Percentiles rank a stretch among this genome's conserved stretches.
These are phyloP conservation scores for Tetrapisispora iriomotensis DNA, from an alignment of 805 yeast genomes.

Conservation along the genomic window DNA sequence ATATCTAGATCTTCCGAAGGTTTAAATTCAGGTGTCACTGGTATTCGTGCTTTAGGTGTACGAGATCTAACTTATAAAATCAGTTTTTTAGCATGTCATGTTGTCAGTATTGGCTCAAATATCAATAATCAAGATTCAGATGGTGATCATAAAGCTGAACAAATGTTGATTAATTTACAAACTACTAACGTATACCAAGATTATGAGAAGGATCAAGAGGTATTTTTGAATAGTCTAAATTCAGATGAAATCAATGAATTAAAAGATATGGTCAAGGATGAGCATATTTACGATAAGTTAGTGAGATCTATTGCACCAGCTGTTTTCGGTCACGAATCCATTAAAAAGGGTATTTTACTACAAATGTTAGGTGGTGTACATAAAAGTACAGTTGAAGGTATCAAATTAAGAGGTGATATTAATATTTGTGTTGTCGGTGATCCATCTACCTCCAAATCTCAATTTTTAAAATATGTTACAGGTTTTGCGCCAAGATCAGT, in stretches of 20 bases:
- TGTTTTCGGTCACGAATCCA: constrained; percentile 89
- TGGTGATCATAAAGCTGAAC: constrained; percentile 10
- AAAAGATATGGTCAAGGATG: constrained; percentile 83
- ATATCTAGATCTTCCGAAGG: constrained; percentile 44
- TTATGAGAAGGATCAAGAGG: constrained; percentile 68
- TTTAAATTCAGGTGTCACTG: constrained; percentile 76
- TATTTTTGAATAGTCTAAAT: constrained; percentile 65
- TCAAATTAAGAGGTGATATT: constrained; percentile 90
- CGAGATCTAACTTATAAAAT: constrained; percentile 87
- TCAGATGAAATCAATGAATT: constrained; percentile 77
- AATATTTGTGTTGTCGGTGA: constrained; percentile 95
- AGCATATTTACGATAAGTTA: constrained; percentile 70
- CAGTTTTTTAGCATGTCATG: constrained; percentile 89
- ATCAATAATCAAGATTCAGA: constrained; percentile 7
- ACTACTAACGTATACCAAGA: constrained; percentile 25
- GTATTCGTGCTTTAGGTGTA: constrained; percentile 83
- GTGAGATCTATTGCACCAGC: constrained; percentile 91
- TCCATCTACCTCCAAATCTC: constrained; percentile 95
- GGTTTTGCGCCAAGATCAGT: constrained; percentile 89
- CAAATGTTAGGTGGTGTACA: constrained; percentile 95
- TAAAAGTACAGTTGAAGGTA: constrained; percentile 87
- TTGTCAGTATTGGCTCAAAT: constrained; percentile 45
- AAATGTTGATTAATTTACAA: constrained; percentile 19
- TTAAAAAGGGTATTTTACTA: constrained; percentile 81
- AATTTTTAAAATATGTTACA: constrained; percentile 86